Conservation (phyloP, 345 rosid genomes). For the Ailanthus altissimus region DNA sequence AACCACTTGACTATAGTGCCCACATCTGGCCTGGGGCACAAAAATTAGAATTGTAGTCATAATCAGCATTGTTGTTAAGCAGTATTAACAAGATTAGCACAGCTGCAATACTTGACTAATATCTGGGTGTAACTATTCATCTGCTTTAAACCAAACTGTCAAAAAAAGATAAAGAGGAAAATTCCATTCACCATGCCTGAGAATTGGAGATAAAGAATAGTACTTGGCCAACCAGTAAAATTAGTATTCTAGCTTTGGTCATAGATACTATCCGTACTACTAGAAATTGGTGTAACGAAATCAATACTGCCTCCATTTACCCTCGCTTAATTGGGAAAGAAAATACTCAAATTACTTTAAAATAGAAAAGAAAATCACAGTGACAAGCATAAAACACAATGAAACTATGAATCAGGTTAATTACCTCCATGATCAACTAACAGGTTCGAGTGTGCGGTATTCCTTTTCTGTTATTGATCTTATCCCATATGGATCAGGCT, state of each 20-base stretch:
- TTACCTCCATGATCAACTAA: slow-evolving; percentile 22
- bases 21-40: slow-evolving; percentile 53
- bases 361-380: slow-evolving; percentile 11
- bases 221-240: background rate
- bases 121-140: background rate
- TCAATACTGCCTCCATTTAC: slow-evolving; percentile 7
- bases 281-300: slow-evolving; percentile 26
- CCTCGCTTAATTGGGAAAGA: background rate
- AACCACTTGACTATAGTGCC: slow-evolving; percentile 72
- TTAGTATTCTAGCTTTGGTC: background rate
- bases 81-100: background rate
- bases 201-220: background rate
- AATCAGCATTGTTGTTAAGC: slow-evolving; percentile 41
- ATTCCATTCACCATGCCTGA: background rate
- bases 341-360: slow-evolving; percentile 23
- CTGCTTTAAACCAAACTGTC: background rate
- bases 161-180: background rate
- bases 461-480: slow-evolving; percentile 64
- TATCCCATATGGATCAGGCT: slow-evolving; percentile 57
- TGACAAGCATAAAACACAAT: background rate
- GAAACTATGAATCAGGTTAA: slow-evolving; percentile 4
- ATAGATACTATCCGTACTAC: slow-evolving; percentile 10
- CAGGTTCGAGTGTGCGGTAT: slow-evolving; percentile 50
- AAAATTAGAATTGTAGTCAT: slow-evolving; percentile 47
- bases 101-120: background rate